phyloP scores from a whole-genome alignment of 2,329 filamentous ascomycete genomes.

The Ophiostoma populinum region DNA sequence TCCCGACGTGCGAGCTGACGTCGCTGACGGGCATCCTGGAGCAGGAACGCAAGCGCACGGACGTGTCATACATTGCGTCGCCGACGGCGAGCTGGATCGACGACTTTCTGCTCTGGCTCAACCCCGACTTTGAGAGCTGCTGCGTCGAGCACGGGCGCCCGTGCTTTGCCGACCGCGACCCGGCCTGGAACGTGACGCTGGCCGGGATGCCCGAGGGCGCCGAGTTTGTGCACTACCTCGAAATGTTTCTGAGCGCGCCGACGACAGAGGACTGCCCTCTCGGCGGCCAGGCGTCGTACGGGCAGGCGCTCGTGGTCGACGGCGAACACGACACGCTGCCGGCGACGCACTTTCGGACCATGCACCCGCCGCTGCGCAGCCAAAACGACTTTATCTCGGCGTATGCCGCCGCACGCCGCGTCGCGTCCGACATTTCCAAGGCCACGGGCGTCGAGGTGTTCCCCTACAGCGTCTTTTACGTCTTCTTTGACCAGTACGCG shows the following conservation, averaged over 20 bases:
- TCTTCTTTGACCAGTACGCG: constrained; percentile 97
- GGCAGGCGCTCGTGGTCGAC: constrained; percentile 67
- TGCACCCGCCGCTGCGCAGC: constrained; percentile 69
- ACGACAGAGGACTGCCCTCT: constrained; percentile 75
- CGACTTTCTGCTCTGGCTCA: constrained; percentile 93
- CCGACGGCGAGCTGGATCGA: constrained; percentile 92
- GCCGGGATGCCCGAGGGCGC: constrained; percentile 79
- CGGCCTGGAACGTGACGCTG: constrained; percentile 78
- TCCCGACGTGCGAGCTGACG: constrained; percentile 69
- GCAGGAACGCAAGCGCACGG: constrained; percentile 77
- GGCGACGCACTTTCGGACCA: constrained; percentile 82
- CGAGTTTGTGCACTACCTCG: constrained; percentile 78
- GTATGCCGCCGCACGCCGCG: constrained; percentile 76
- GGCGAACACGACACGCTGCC: constrained; percentile 46
- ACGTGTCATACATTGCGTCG: constrained; percentile 75
- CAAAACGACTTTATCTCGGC: constrained; percentile 88
- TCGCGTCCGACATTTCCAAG: constrained; percentile 56
- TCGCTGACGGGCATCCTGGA: constrained; percentile 84
- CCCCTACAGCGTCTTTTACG: constrained; percentile 94
- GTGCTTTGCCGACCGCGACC: constrained; percentile 64
- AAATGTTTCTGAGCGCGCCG: constrained; percentile 66
- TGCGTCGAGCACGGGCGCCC: constrained; percentile 54
- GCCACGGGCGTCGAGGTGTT: constrained; percentile 70
- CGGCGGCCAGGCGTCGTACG: constrained; percentile 75
- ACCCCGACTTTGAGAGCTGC: constrained; percentile 58